Base-by-base conservation (phyloP, 768 basidiomycete species). In the Macrolepiota albuminosa region DNA sequence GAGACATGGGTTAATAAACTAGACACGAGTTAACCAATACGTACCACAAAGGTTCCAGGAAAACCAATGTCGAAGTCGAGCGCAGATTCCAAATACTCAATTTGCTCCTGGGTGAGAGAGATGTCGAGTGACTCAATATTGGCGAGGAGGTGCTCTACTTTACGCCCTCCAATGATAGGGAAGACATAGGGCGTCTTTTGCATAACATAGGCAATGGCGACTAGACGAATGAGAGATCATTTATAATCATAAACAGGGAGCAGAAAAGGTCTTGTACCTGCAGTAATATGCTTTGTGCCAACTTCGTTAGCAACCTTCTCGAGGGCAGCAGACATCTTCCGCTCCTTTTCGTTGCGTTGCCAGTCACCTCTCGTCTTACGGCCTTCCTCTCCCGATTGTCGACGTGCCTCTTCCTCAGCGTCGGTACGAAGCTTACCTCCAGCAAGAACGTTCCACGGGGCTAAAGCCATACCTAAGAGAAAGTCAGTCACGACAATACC, bases 181-280 rank as follows among this genome's bases (percentile, higher is more conserved):
- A 84, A 83, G 0, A 82, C 80, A 54, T 74, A 82, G 0, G 79
- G 76, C 6, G 78, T 73, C 67, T 84, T 85, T 46, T 83, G 79
- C 70, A 84, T 70, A 11, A 84, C 69, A 59, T 83, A 84, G 14
- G 81, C 81, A 60, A 85, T 79, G 8, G 81, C 81, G 4, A 83
- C 80, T 79, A 45, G 2, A 26, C 46, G 39, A 13, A 39, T 14
- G 18, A 45, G 6, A 11, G 24, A 5, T 24, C 4, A 24, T 11
- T 45, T 9, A 6, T 24, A 10, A 4, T 26, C 6, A 48, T 10
- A 31, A 7, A 18, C 21, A 73, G 16, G 24, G 18, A 36, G 34
- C 6, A 13, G n/a, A 29, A 6, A 7, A 37, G 18, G 13, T 53
- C 18, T 52, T 24, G 16, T 31, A 65, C 68, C 68, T 45, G 70